Evolutionary conservation across 108 stramenopile species (phyloP), one percentile per base, ranked within the genome.

Genomic region (Cyclotella baltica): DNA sequence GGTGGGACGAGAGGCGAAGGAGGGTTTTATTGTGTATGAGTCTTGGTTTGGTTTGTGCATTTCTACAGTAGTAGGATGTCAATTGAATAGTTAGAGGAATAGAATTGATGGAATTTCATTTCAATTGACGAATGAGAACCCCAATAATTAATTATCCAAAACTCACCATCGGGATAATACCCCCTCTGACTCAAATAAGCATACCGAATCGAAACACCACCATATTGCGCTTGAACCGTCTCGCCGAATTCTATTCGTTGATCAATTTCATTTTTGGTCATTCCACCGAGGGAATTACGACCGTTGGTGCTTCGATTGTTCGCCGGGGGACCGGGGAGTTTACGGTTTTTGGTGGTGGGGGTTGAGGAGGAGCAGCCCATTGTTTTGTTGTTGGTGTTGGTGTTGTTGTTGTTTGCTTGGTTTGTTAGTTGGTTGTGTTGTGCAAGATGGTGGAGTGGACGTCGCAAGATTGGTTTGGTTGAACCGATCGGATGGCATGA

Each of bases 1-100:
- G 58, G 78, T 85, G 10, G 43, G 28, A 30, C 77, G 58, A 3
- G 55, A 40, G 38, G 81, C 83, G 62, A 96, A 92, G 22, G 83
- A 69, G 18, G 86, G 71, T 0, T 74, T 70, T 13, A 91, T 81
- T 13, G 70, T 78, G 80, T 84, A 95, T 1, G 91, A 83, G 80
- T 97, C 96, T 73, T 97, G 96, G 85, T 97, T 97, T 36, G 93
- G 81, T 76, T 97, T 97, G 86, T 92, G 68, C 15, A 85, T 78
- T 64, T 92, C 90, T 86, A 29, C n/a, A 35, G 2, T 8, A 2
- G 8, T 1, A 22, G 0, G 36, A 62, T 15, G 35, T 33, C 34
- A 35, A 33, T 36, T 11, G 27, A 10, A 10, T 27, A 34, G 25
- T 27, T 27, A 20, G 33, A 67, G 33, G 16, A 28, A 53, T 27